Base-by-base conservation (phyloP, 108 stramenopile genomes). In the Fragilaria radians region DNA sequence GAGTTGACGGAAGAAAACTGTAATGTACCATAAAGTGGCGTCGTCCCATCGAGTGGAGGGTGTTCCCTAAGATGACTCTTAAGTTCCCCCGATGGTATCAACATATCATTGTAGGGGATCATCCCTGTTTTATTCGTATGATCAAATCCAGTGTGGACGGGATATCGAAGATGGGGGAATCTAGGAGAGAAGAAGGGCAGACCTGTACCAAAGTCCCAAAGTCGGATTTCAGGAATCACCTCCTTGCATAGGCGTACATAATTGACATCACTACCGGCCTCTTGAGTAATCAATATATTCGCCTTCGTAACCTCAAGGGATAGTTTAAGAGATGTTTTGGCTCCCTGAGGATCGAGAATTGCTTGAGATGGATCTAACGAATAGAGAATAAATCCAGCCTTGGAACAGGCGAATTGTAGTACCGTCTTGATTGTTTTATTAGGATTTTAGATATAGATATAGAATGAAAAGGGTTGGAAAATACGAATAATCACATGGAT, bases 371-470 rank as follows among this genome's bases (percentile, higher is more conserved):
- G 85, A 61, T 86, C 83, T 65, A 92, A 75, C 42, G 73, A 72
- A 66, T 89, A 92, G 25, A 92, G 72, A 60, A 85, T 47, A 61
- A 92, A 75, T 28, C 91, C 91, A 36, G 87, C 78, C 65, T 92
- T 92, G 71, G 82, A 82, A 76, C 91, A 92, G 49, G 91, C 91
- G 52, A 92, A 92, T 85, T 92, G 87, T 32, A 92, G 76, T 69
- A 89, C 82, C 71, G 85, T 85, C 91, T 92, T 65, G 28, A 29
- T 56, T 45, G n/a, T n/a, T n/a, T n/a, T n/a, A n/a, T n/a, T n/a
- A n/a, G n/a, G n/a, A n/a, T n/a, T n/a, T n/a, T n/a, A n/a, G n/a
- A n/a, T n/a, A n/a, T n/a, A n/a, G n/a, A n/a, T n/a, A n/a, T n/a
- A n/a, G n/a, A n/a, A n/a, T n/a, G n/a, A n/a, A n/a, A n/a, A n/a